Conservation (phyloP, 768 basidiomycete species). For the Amyloporia xantha region DNA sequence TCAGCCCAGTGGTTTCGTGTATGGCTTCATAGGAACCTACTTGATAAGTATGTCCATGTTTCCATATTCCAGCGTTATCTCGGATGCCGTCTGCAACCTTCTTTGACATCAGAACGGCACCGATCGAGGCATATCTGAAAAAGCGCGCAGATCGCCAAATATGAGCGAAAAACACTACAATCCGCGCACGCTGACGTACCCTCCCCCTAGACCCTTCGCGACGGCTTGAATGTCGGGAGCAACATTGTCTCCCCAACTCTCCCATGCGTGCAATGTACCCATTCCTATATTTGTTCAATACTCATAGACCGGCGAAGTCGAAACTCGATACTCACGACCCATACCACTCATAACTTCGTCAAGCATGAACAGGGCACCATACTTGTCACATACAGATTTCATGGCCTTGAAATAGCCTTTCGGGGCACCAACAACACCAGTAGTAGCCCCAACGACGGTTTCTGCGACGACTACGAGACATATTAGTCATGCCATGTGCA, state of each 20-base stretch:
- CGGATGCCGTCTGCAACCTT: conserved; percentile 65
- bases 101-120: conserved; percentile 72
- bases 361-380: conserved; percentile 66
- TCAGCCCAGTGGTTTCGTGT: not conserved
- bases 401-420: conserved; percentile 84
- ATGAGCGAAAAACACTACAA: not conserved
- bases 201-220: conserved; percentile 87
- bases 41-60: conserved; percentile 86
- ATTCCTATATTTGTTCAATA: conserved; percentile 44
- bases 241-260: conserved; percentile 71
- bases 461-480: conserved; percentile 63
- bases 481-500: not conserved
- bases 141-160: not conserved
- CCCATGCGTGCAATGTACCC: conserved; percentile 84
- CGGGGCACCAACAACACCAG: conserved; percentile 69
- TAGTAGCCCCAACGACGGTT: conserved; percentile 83
- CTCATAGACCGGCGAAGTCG: not conserved
- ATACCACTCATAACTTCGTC: conserved; percentile 94
- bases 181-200: conserved; percentile 38
- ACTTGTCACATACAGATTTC: conserved; percentile 77
- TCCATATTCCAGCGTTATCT: conserved; percentile 63
- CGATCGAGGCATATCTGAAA: conserved; percentile 70
- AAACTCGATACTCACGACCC: conserved; percentile 55
- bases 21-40: conserved; percentile 25
- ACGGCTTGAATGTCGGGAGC: conserved; percentile 83